Base-by-base conservation (phyloP, 768 basidiomycete genomes). In the Collybia mongolica region DNA sequence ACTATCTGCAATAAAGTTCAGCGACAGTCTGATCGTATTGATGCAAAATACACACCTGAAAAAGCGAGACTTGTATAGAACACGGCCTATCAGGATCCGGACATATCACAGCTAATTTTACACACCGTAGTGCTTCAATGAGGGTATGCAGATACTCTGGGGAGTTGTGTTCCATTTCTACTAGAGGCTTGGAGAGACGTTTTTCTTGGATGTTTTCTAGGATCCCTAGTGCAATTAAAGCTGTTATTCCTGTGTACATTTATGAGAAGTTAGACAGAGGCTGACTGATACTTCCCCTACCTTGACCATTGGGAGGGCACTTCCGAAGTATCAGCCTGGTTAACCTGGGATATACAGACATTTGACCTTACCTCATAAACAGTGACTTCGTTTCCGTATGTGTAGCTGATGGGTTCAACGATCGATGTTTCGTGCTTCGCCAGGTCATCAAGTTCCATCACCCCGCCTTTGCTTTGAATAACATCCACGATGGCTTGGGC, bases 281-380 rank as follows among this genome's bases (percentile, higher is more conserved):
- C 15, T 37, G 14, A 41, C 18, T 1, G 11, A n/a, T 2, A 12
- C 1, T 18, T 37, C 1, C 23, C 50, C 26, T 47, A 72, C 95
- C 96, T 80, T 98, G 95, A 7, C 96, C 94, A 64, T 97, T 98
- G 0, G 96, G 96, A 6, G 95, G 96, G 60, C 93, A 96, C 92
- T 93, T 39, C 5, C 39, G 14, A 36, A 32, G 44, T n/a, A 45
- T 32, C 35, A 57, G 46, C 17, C 53, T 45, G 11, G n/a, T 9
- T 8, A 11, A 20, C 4, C 2, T 12, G 19, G 18, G 2, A 49
- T 46, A 41, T 8, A 32, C 39, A 14, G 11, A 6, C 45, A 8
- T 32, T 26, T n/a, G 7, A 35, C 17, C 74, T 53, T 58, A 90
- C 93, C 80, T 99, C 96, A 65, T 93, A 93, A 0, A 98, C 74